Evolutionary conservation across 1,284 basidiomycete genomes (phyloP).

Genomic region (Cryptococcus hybrid): DNA sequence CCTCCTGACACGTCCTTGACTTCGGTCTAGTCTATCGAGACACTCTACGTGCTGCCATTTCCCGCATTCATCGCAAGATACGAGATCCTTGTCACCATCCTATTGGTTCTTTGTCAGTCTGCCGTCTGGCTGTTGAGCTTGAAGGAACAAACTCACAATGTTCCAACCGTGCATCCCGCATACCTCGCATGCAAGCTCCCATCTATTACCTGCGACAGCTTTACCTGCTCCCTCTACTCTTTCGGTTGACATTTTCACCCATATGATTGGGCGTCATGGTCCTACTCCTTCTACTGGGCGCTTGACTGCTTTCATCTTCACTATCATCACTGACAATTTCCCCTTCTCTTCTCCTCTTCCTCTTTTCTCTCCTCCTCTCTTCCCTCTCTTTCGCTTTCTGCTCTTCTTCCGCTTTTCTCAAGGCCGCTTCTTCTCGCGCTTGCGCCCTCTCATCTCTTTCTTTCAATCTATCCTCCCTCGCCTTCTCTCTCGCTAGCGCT

Average conservation of each 20-base stretch:
- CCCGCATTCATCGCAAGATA: conserved; percentile 55
- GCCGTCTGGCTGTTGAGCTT: not conserved
- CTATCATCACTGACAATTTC: conserved; percentile 20
- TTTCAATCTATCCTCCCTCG: conserved; percentile 49
- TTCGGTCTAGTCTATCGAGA: conserved; percentile 41
- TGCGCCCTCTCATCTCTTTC: conserved; percentile 49
- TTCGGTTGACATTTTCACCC: not conserved
- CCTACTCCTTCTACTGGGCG: not conserved
- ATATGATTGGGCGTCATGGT: not conserved
- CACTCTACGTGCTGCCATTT: conserved; percentile 53
- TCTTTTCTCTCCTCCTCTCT: conserved; percentile 41
- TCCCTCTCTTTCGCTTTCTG: conserved; percentile 37
- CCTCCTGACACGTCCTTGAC: conserved; percentile 29
- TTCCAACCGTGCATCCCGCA: conserved; percentile 53
- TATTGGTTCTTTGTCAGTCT: conserved; percentile 7
- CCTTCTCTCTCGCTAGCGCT: conserved; percentile 41
- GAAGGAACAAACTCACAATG: conserved; percentile 33
- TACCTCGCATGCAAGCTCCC: conserved; percentile 55
- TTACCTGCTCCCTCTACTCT: not conserved
- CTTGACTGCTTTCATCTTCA: conserved; percentile 10
- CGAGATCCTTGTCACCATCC: conserved; percentile 52
- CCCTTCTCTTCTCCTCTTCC: conserved; percentile 38
- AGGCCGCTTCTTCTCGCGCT: conserved; percentile 51
- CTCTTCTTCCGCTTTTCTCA: conserved; percentile 45
- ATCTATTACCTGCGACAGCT: conserved; percentile 27